Evolutionary conservation across 1,284 basidiomycete genomes (phyloP), one percentile per base, ranked within the genome.

Genomic region (Leccinum pachyderme): DNA sequence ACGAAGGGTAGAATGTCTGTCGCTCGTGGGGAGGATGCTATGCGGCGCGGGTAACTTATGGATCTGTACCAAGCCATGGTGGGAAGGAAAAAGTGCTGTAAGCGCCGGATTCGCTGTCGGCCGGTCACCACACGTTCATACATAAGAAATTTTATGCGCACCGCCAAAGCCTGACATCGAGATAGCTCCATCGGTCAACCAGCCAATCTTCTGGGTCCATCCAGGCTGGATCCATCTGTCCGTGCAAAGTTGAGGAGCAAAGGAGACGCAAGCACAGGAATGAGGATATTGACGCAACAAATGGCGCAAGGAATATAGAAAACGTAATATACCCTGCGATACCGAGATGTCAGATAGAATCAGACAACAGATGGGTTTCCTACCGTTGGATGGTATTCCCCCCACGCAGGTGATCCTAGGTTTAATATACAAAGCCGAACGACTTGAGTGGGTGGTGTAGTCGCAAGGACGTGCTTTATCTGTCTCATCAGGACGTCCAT

Each of bases 41-140:
- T 85, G 81, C 1, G 83, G 82, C 4, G 82, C 75, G 2, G 94
- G 93, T 29, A 95, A 77, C 11, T 81, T 77, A 61, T 89, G 84
- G 29, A 93, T 81, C 47, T 84, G 82, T 18, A 96, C 77, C 49
- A 95, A 73, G 8, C 95, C 95, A 69, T 95, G 91, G 65, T 94
- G 86, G 6, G 85, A 82, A 35, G 92, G 88, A 70, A 95, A 95
- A 49, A 83, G 75, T 1, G 80, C 72, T 7, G 82, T 72, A 27
- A 91, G 74, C 15, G 82, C 77, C 29, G 88, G 87, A 64, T 92
- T 82, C 18, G 77, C 89, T 91, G 63, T 18, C 11, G 47, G 49
- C 46, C 47, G 22, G 51, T 59, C 57, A 61, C 46, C 53, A 59
- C 50, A 62, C 48, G 31, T 33, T 39, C 5, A 45, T 18, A 51